Percentiles rank a stretch among this genome's conserved stretches.
These are phyloP conservation scores for Astrephomene gubernaculifera DNA, from an alignment of 139 green algal genomes.

Conservation along the genomic window DNA sequence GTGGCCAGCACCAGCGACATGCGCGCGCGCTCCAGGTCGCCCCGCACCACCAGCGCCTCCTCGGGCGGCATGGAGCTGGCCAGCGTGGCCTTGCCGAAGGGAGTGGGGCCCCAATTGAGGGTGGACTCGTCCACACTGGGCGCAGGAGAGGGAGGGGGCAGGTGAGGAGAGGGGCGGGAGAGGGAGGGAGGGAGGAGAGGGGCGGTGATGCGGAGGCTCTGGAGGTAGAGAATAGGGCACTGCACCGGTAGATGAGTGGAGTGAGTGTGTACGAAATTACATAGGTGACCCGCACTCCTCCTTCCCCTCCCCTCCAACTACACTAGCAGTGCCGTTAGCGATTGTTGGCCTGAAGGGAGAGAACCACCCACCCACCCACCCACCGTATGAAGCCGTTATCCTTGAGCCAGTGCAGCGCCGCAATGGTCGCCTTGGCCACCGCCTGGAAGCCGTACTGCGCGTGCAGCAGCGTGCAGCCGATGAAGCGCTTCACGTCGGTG, in stretches of 20 bases:
- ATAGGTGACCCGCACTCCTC: no score
- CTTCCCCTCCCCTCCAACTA: no score
- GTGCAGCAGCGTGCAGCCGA: constrained; percentile 81
- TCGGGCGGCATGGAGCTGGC: constrained; percentile 68
- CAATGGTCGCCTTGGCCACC: constrained; percentile 59
- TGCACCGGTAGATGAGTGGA: background rate
- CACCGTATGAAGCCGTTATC: constrained; percentile 66
- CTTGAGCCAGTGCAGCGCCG: constrained; percentile 76
- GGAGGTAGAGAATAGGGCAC: background rate
- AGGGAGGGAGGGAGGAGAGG: background rate
- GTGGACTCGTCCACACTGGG: constrained; percentile 16
- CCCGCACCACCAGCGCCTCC: constrained; percentile 68
- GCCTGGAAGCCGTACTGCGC: constrained; percentile 56
- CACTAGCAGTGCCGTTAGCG: no score
- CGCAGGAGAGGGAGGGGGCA: no score
- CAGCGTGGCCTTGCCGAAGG: constrained; percentile 78
- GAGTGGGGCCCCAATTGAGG: constrained; percentile 54
- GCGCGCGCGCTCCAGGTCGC: constrained; percentile 75
- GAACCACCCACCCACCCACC: background rate
- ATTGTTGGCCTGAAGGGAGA: no score
- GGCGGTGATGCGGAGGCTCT: background rate
- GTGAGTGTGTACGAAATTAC: no score
- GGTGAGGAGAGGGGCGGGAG: background rate
- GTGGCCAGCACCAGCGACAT: constrained; percentile 75
- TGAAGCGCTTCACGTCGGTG: constrained; percentile 78